phyloP scores from a whole-genome alignment of 2,329 filamentous ascomycete species.

The Zymoseptoria ardabiliae region DNA sequence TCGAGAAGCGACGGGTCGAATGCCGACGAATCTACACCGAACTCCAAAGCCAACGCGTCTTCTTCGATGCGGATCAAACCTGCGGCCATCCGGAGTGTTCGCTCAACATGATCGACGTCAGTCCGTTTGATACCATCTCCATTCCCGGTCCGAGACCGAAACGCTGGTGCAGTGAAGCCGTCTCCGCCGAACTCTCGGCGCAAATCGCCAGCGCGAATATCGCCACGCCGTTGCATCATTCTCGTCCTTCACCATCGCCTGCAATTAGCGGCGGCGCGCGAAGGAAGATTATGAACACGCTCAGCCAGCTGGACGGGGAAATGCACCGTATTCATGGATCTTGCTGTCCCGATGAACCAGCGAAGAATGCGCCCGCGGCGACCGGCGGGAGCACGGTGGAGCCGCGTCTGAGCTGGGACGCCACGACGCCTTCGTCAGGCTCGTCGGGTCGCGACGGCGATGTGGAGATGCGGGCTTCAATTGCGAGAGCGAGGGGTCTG shows the following conservation, averaged over 20 bases:
- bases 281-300: neutral
- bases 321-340: neutral
- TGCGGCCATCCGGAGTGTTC: conserved; percentile 22
- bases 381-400: neutral
- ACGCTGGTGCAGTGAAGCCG: conserved; percentile 22
- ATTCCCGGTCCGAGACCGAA: conserved; percentile 5
- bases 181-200: conserved; percentile 3
- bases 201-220: neutral
- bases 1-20: conserved; percentile 7
- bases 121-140: conserved; percentile 10
- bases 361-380: neutral
- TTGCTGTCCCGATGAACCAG: neutral
- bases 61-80: conserved; percentile 14
- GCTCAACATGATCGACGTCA: conserved; percentile 21
- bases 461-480: neutral
- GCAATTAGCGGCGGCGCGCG: no score
- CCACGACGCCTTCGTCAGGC: neutral
- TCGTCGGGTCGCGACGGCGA: neutral
- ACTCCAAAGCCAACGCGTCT: conserved; percentile 17
- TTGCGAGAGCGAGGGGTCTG: conserved; percentile 7
- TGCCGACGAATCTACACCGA: conserved; percentile 15
- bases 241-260: neutral
- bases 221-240: neutral
- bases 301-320: neutral
- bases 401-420: neutral